A percentile compares a stretch with the other conserved stretches of the same genome.
These are phyloP conservation scores for Cadophora sp. DNA, from an alignment of 2,329 filamentous ascomycete species.

Conservation along the genomic window DNA sequence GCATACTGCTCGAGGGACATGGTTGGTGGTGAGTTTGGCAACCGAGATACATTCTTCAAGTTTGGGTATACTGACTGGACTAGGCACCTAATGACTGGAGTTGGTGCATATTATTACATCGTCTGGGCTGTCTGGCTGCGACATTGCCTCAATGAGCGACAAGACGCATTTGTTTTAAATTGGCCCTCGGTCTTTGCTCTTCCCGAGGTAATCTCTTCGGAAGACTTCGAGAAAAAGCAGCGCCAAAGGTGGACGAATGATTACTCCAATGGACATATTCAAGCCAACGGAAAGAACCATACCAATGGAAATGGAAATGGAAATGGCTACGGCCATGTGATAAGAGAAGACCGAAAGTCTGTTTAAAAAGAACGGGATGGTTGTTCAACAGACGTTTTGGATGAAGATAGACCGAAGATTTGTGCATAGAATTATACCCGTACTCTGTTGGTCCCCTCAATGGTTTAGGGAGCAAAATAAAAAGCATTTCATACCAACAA, in stretches of 20 bases:
- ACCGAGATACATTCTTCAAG: neutral
- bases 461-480: neutral
- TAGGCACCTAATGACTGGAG: conserved; percentile 74
- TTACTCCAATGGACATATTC: conserved; percentile 8
- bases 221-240: conserved; percentile 25
- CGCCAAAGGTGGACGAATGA: conserved; percentile 6
- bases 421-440: conserved; percentile 23
- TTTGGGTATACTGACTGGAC: conserved; percentile 5
- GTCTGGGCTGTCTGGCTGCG: conserved; percentile 76
- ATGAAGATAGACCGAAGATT: conserved; percentile 17
- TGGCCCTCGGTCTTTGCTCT: conserved; percentile 64
- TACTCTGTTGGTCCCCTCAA: conserved; percentile 3
- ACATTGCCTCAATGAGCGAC: conserved; percentile 70
- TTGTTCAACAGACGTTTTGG: neutral
- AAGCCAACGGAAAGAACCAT: conserved; percentile 22
- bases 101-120: conserved; percentile 74
- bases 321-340: conserved; percentile 16
- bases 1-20: conserved; percentile 73
- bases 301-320: conserved; percentile 21
- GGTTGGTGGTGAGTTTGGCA: conserved; percentile 67
- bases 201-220: conserved; percentile 44
- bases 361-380: conserved; percentile 18
- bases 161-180: conserved; percentile 67
- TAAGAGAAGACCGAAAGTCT: conserved; percentile 30
- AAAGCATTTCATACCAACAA: neutral